Evolutionary conservation across 2,329 filamentous ascomycete species (phyloP).

Genomic region (Ophiostoma australiae): DNA sequence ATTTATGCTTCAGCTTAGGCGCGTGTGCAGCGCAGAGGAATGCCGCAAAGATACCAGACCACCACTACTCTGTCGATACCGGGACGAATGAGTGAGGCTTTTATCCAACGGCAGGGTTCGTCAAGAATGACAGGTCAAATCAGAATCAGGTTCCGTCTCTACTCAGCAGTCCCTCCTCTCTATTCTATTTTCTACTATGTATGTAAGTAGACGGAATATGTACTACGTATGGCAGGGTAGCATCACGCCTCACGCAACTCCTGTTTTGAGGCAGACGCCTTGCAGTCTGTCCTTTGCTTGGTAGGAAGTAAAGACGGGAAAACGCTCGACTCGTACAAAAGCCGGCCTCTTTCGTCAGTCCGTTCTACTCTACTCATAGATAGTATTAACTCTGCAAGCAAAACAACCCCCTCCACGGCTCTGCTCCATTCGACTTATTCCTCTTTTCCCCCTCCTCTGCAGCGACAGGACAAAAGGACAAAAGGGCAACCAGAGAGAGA

Average conservation of each 20-base stretch:
- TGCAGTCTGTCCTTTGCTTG: background rate
- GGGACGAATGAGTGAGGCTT: background rate
- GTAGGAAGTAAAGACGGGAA: background rate
- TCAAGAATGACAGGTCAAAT: constrained; percentile 11
- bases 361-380: background rate
- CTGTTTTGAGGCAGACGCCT: background rate
- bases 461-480: background rate
- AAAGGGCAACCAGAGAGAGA: background rate
- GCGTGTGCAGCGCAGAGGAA: background rate
- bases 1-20: constrained; percentile 11
- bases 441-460: constrained; percentile 5
- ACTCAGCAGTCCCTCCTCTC: background rate
- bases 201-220: background rate
- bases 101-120: background rate
- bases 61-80: background rate
- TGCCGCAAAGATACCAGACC: background rate
- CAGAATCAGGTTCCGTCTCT: background rate
- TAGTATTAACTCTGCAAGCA: background rate
- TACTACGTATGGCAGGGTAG: background rate
- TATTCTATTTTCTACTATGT: background rate
- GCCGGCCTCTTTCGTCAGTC: background rate
- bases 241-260: constrained; percentile 7
- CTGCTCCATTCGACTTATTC: background rate
- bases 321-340: background rate
- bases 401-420: background rate